Evolutionary conservation across 2,329 filamentous ascomycete species (phyloP), one percentile per base, ranked within the genome.

Genomic region (Pyrenochaeta sp.): DNA sequence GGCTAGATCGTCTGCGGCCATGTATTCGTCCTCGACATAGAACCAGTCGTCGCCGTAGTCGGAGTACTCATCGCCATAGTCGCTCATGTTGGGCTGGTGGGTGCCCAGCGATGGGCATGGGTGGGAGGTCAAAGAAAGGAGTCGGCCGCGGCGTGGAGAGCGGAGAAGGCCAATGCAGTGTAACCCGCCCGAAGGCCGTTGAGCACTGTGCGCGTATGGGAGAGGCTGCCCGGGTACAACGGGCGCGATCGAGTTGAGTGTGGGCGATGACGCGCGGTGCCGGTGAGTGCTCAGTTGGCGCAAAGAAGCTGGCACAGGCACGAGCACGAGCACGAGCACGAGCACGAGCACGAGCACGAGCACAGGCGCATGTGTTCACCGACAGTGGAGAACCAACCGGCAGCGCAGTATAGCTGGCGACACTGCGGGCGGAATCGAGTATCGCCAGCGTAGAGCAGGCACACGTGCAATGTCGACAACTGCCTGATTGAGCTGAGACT

Each of bases 1-100:
- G 41, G 76, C 77, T 10, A 79, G 73, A 47, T 79, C 77, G 49
- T 79, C 77, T 68, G 77, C 63, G 4, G 52, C 48, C 41, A 65
- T 60, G 46, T 64, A 67, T 35, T 73, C 73, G 22, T 78, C 76
- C 41, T 78, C 76, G 22, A 78, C 68, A 34, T 77, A 79, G 26
- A 75, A 59, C 68, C 73, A 78, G 5, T 77, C 75, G 27, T 70
- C 72, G 36, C 68, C 65, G 13, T 68, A 66, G 48, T 71, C 69
- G 26, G 55, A 62, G 50, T 66, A 65, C 39, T 71, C 64, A 39
- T 72, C 67, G 49, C 68, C 71, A 60, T 73, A 75, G 52, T 76
- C 73, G 49, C 68, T 72, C 70, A 73, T 73, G 27, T 6, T 65
- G 46, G 55, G 32, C 35, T 23, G 9, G 9, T 7, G 26, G 41